Conservation (phyloP, 768 basidiomycete species). For the Boletus pseudo-olivaceus region DNA sequence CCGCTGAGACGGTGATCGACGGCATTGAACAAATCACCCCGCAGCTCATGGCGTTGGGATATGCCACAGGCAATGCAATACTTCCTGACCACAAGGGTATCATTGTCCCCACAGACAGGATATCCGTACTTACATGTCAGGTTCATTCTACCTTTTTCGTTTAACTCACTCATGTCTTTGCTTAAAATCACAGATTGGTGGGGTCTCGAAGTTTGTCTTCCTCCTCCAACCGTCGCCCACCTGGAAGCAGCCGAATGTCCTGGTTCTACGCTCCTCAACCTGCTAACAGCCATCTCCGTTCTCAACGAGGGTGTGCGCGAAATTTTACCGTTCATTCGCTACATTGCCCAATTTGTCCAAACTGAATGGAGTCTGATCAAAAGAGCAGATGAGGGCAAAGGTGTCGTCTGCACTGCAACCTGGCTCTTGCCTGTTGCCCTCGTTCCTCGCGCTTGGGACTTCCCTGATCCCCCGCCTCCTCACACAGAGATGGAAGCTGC, state of each 20-base stretch:
- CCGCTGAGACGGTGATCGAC: conserved; percentile 63
- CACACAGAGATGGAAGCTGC: conserved; percentile 15
- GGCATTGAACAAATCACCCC: conserved; percentile 73
- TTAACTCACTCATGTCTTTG: conserved; percentile 6
- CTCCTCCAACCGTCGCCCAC: conserved; percentile 61
- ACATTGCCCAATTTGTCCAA: conserved; percentile 76
- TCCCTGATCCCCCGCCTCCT: conserved; percentile 41
- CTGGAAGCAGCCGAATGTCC: conserved; percentile 63
- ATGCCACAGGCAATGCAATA: conserved; percentile 64
- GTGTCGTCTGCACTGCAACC: conserved; percentile 88
- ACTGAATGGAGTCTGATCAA: conserved; percentile 68
- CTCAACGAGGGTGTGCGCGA: conserved; percentile 75
- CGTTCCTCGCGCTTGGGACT: conserved; percentile 81
- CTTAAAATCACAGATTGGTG: conserved; percentile 67
- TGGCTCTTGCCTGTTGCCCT: conserved; percentile 84
- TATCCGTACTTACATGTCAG: conserved; percentile 79
- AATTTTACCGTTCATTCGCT: conserved; percentile 80
- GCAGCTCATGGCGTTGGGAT: conserved; percentile 73
- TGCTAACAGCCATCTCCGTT: conserved; percentile 68
- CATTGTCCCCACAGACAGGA: conserved; percentile 70
- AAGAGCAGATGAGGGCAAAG: conserved; percentile 61
- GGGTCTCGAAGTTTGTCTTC: conserved; percentile 79
- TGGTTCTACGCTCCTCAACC: conserved; percentile 56
- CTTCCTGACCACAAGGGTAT: conserved; percentile 66
- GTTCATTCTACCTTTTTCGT: conserved; percentile 1